These are phyloP conservation scores for Hypoxylon rickii DNA, from an alignment of 495 filamentous ascomycete species.

Conservation along the genomic window DNA sequence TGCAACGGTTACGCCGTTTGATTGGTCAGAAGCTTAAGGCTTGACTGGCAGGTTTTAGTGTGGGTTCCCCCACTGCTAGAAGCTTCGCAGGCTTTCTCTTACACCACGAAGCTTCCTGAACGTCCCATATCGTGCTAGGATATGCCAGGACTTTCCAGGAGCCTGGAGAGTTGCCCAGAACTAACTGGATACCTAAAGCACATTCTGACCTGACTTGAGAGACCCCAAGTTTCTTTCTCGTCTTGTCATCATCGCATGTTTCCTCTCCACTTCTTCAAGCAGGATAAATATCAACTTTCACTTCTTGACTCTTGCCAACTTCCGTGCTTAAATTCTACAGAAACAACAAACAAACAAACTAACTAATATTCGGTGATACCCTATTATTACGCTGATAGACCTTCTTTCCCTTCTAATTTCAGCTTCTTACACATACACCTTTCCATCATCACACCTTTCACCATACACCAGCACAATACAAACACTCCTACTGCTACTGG, in stretches of 20 bases:
- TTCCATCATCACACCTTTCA: no score
- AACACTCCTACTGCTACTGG: no score
- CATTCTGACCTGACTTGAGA: constrained; percentile 12
- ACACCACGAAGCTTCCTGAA: constrained; percentile 17
- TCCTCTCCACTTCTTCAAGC: constrained; percentile 17
- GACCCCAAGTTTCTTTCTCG: background rate
- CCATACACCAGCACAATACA: no score
- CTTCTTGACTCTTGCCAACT: constrained; percentile 5
- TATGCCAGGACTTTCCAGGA: constrained; percentile 11
- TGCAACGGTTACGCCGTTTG: background rate
- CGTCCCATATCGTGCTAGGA: constrained; percentile 29
- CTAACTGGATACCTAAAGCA: constrained; percentile 5
- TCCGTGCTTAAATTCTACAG: constrained; percentile 12
- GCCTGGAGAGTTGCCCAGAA: constrained; percentile 7
- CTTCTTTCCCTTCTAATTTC: no score
- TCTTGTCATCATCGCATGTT: constrained; percentile 33
- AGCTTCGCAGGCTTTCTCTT: constrained; percentile 25
- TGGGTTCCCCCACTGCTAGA: constrained; percentile 24
- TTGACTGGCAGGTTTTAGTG: constrained; percentile 15
- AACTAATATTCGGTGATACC: constrained; percentile 17
- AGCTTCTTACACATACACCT: constrained; percentile 10
- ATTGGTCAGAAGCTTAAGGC: constrained; percentile 13
- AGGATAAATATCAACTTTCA: constrained; percentile 27
- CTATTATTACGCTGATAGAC: constrained; percentile 1
- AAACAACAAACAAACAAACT: background rate